Evolutionary conservation across 129 eudicot genomes (phyloP).

Genomic region (Arctium minus): DNA sequence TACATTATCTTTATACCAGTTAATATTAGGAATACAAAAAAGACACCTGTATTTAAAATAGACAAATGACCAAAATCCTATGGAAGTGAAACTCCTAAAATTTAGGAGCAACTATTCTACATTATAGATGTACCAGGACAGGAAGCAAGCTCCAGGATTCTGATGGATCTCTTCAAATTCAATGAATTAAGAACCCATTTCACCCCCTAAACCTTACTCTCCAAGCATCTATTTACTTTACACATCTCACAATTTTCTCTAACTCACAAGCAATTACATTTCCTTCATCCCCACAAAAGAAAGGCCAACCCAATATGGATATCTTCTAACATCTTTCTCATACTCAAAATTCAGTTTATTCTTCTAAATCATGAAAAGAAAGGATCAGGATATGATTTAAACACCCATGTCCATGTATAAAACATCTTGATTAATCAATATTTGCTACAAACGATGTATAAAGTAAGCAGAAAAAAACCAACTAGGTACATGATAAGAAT

Average conservation of each 20-base stretch:
- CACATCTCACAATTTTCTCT: constrained; percentile 7
- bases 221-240: constrained; percentile 25
- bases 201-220: constrained; percentile 22
- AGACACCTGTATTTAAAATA: background rate
- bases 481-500: background rate
- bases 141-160: background rate
- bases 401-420: constrained; percentile 8
- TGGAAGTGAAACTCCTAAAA: background rate
- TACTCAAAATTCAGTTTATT: background rate
- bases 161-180: constrained; percentile 18
- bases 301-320: background rate
- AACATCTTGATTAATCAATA: constrained; percentile 4
- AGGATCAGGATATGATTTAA: background rate
- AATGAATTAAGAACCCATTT: constrained; percentile 18
- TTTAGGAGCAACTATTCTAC: background rate
- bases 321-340: background rate
- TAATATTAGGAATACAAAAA: background rate
- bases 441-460: constrained; percentile 13
- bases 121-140: background rate
- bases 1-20: background rate
- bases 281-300: background rate
- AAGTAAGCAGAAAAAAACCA: background rate
- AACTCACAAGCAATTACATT: constrained; percentile 23
- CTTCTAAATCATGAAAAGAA: background rate
- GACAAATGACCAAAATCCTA: background rate